phyloP scores from a whole-genome alignment of 2,329 filamentous ascomycete genomes.

The Cordyceps javanica region DNA sequence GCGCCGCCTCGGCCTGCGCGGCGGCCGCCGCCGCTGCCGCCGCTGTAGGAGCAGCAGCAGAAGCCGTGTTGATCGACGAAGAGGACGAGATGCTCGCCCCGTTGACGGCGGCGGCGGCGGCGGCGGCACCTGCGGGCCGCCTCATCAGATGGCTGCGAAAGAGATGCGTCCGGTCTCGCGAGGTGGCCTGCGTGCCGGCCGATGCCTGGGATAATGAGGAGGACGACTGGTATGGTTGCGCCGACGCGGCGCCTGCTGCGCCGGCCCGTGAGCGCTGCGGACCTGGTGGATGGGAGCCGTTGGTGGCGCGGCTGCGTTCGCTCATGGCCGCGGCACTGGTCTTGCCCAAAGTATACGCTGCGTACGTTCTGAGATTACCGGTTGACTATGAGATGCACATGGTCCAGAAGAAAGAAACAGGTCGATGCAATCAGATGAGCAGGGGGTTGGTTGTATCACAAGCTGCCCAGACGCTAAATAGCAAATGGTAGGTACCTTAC shows the following conservation, averaged over 20 bases:
- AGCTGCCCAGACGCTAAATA: background rate
- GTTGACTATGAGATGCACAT: background rate
- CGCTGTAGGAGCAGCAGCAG: conserved; percentile 36
- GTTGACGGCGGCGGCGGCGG: conserved; percentile 27
- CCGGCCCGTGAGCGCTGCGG: conserved; percentile 3
- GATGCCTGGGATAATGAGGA: background rate
- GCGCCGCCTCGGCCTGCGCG: conserved; percentile 38
- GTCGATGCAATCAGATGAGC: background rate
- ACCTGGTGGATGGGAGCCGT: background rate
- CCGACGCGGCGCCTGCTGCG: background rate
- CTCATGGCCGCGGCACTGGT: background rate
- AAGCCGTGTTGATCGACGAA: too few species aligned
- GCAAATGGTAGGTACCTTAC: background rate
- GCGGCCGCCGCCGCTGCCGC: conserved; percentile 19
- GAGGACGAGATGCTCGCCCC: conserved; percentile 33
- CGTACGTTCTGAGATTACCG: background rate
- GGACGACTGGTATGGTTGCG: background rate
- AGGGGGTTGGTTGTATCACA: background rate
- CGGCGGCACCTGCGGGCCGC: conserved; percentile 39
- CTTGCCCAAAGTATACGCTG: background rate
- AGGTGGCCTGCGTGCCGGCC: background rate
- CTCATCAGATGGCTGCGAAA: conserved; percentile 55
- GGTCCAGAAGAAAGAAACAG: background rate
- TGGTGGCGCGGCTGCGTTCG: conserved; percentile 3
- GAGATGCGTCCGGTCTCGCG: conserved; percentile 35